Evolutionary conservation across 805 yeast species (phyloP), one percentile per base, ranked within the genome.

Genomic region (Schwanniomyces sp.): DNA sequence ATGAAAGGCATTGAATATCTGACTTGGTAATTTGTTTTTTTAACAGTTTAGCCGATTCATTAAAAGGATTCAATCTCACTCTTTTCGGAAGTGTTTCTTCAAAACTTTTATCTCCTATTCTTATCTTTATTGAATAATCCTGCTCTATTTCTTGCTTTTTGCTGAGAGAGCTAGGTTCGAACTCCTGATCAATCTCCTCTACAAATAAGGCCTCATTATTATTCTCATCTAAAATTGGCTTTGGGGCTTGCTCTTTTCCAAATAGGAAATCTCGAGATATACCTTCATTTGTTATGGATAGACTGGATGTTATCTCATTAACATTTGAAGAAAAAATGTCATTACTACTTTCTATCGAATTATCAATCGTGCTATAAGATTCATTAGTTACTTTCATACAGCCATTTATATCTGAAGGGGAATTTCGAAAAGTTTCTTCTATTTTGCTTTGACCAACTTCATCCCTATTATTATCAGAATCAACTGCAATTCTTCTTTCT

Each of bases 51-150:
- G 9, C 7, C 17, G 36, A 8, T 32, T 6, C 10, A 3, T 18
- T 16, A 7, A 7, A 9, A 2, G 18, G 2, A 14, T 21, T 12
- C 12, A 37, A 12, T 16, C 26, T 26, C 16, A 37, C 21, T 39
- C 46, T 42, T 21, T 49, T 49, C 3, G 26, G 26, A 10, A 25
- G 44, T 5, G 41, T 21, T 34, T 51, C 54, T 41, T 48, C 46
- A 27, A 43, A 34, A 10, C 14, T 26, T 1, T 24, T 16, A 28
- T 43, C 30, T 11, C 45, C 40, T 14, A 43, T 34, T 16, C 34
- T 17, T 5, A 34, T 34, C 11, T 34, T 36, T 21, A 43, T 14
- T 8, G 44, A 18, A 14, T 32, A 3, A 14, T 7, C 14, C 14
- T 32, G 14, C 4, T 32, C 21, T 16, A 3, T 32, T 5, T 2